These are phyloP conservation scores for Monosporozyma siamensis DNA, from an alignment of 805 yeast genomes.

Conservation along the genomic window DNA sequence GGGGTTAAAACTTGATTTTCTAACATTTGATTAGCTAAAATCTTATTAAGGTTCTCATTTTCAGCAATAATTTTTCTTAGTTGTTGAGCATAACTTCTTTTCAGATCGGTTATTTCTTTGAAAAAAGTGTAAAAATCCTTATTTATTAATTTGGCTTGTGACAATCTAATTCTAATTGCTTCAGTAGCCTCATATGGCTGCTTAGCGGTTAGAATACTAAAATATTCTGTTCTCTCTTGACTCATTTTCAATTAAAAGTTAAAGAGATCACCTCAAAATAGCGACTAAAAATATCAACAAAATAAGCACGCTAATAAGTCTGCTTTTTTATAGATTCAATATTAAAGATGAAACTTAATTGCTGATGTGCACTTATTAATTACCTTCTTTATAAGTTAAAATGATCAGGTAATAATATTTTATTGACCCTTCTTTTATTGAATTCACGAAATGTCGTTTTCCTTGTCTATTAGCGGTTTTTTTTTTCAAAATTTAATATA, in stretches of 20 bases:
- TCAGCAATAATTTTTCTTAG: slow-evolving; percentile 32
- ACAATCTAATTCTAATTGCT: slow-evolving; percentile 46
- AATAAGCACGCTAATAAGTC: too few relatives aligned
- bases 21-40: slow-evolving; percentile 27
- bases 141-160: slow-evolving; percentile 46
- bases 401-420: too few relatives aligned
- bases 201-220: slow-evolving; percentile 29
- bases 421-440: too few relatives aligned
- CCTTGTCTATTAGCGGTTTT: too few relatives aligned
- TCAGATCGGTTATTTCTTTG: slow-evolving; percentile 42
- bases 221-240: slow-evolving; percentile 30
- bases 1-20: slow-evolving; percentile 35
- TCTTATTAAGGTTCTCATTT: slow-evolving; percentile 29
- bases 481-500: too few relatives aligned
- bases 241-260: slow-evolving; percentile 9
- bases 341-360: too few relatives aligned
- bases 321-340: too few relatives aligned
- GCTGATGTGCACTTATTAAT: too few relatives aligned
- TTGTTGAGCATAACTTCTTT: slow-evolving; percentile 39
- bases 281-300: neutral
- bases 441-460: too few relatives aligned
- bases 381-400: too few relatives aligned
- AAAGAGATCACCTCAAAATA: neutral
- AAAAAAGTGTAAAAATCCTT: slow-evolving; percentile 55
- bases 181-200: slow-evolving; percentile 55